phyloP scores from a whole-genome alignment of 441 rosid species.

The Populus hybrid region DNA sequence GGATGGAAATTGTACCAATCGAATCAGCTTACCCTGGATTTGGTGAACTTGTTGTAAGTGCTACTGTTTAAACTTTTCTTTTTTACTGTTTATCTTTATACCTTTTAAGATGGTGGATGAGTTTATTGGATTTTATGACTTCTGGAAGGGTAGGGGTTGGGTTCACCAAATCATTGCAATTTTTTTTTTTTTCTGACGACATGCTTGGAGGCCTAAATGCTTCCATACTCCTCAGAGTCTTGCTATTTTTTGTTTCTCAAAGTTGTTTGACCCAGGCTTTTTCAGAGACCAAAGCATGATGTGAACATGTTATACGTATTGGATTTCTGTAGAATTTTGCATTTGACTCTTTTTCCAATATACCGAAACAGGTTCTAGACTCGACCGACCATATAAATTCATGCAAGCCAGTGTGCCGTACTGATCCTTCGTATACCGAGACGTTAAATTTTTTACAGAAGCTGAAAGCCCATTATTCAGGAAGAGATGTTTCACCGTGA shows the following conservation, averaged over 20 bases:
- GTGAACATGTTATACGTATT: not conserved
- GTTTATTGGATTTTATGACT: not conserved
- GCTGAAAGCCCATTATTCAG: constrained; percentile 46
- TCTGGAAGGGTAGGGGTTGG: not conserved
- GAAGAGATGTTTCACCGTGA: constrained; percentile 14
- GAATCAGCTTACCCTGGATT: constrained; percentile 99
- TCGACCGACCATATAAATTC: constrained; percentile 97
- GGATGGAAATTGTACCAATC: constrained; percentile 89
- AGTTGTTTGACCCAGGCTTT: not conserved
- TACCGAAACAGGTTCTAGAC: constrained; percentile 66
- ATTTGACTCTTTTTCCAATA: not conserved
- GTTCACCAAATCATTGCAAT: not conserved
- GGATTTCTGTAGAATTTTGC: not conserved
- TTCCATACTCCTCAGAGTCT: not conserved
- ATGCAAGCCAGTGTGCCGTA: constrained; percentile 82
- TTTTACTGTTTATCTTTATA: not conserved
- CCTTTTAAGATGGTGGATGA: not conserved
- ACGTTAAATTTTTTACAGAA: constrained; percentile 60
- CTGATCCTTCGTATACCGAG: constrained; percentile 81
- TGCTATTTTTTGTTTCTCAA: not conserved
- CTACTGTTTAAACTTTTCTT: not conserved
- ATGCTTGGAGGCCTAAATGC: not conserved
- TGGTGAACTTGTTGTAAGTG: constrained; percentile 91
- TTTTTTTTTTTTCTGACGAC: not conserved
- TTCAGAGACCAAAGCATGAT: not conserved